These are phyloP conservation scores for Septoria linicola DNA, from an alignment of 2,329 filamentous ascomycete species.

Conservation along the genomic window DNA sequence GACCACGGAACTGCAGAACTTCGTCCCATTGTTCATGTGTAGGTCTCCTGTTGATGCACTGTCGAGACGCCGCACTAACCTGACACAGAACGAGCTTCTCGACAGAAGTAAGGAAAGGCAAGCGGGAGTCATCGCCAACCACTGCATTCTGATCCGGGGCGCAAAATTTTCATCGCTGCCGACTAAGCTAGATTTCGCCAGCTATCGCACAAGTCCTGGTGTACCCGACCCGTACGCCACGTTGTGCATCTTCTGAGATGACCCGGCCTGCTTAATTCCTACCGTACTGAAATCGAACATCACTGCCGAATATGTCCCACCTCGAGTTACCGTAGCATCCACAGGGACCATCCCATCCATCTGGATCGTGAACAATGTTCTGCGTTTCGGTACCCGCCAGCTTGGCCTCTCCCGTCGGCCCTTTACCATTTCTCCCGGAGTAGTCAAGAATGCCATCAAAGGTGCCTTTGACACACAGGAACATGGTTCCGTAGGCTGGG, in stretches of 20 bases:
- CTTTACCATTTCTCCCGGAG: slow-evolving; percentile 1
- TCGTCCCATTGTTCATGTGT: too few relatives aligned
- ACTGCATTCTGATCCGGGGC: too few relatives aligned
- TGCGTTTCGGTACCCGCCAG: neutral
- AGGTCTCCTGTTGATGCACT: too few relatives aligned
- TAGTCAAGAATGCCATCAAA: neutral
- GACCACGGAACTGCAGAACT: too few relatives aligned
- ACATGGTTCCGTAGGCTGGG: slow-evolving; percentile 7
- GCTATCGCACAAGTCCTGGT: too few relatives aligned
- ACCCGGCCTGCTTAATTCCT: too few relatives aligned
- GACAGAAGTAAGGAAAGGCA: slow-evolving; percentile 3
- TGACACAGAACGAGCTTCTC: neutral
- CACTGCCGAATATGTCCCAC: slow-evolving; percentile 4
- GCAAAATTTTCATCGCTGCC: too few relatives aligned
- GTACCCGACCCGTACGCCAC: too few relatives aligned
- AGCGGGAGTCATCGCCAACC: too few relatives aligned
- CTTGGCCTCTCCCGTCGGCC: neutral
- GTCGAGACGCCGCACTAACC: neutral
- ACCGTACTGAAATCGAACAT: too few relatives aligned
- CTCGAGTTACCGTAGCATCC: neutral
- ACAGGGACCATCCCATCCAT: slow-evolving; percentile 6
- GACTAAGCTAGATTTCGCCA: too few relatives aligned
- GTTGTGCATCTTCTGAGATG: too few relatives aligned
- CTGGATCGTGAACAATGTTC: neutral
- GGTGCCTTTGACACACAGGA: slow-evolving; percentile 3